Conservation (phyloP, 2,329 filamentous ascomycete species). For the Cladosporium colombiae region DNA sequence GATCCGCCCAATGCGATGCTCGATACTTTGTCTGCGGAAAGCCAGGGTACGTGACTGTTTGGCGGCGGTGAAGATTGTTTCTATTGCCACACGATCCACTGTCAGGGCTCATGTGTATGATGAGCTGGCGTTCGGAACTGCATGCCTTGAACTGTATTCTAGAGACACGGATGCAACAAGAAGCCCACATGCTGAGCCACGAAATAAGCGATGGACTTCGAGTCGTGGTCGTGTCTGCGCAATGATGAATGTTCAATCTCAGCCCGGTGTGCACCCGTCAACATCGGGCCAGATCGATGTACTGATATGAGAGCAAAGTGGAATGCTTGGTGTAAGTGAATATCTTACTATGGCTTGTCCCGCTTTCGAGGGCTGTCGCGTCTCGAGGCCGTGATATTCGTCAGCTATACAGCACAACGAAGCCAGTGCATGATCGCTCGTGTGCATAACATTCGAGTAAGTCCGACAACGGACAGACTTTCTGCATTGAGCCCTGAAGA, state of each 20-base stretch:
- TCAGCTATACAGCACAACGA: not conserved
- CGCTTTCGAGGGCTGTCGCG: not conserved
- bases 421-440: not conserved
- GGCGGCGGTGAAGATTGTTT: not conserved
- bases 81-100: not conserved
- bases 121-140: not conserved
- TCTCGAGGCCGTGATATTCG: not conserved
- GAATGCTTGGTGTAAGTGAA: not conserved
- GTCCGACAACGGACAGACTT: constrained; percentile 1
- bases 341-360: not conserved
- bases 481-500: not conserved
- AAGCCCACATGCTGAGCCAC: not conserved
- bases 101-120: not conserved
- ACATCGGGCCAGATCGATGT: not conserved
- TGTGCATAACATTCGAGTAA: not conserved
- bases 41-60: not conserved
- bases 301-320: not conserved
- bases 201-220: not conserved
- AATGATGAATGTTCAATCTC: not conserved
- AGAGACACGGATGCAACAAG: not conserved
- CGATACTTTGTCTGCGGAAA: not conserved
- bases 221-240: not conserved
- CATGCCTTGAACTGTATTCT: not conserved
- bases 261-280: not conserved
- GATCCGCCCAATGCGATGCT: not conserved